phyloP scores from a whole-genome alignment of 2,329 filamentous ascomycete species.

The Rhexocercosporidium sp. region DNA sequence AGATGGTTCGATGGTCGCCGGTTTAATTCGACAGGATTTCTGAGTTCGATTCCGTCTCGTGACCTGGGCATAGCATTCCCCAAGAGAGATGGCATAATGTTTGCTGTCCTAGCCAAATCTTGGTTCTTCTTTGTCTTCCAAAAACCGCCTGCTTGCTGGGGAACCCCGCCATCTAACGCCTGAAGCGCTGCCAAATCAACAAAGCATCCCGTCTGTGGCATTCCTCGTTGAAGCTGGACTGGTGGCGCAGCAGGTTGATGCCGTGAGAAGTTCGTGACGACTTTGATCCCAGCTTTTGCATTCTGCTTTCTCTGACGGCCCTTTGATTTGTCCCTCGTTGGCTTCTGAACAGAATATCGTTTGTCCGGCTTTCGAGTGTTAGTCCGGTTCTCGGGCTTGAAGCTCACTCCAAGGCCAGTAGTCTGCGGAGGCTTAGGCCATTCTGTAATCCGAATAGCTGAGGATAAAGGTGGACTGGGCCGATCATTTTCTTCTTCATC shows the following conservation, averaged over 20 bases:
- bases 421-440: slow-evolving; percentile 31
- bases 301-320: slow-evolving; percentile 66
- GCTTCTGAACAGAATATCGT: slow-evolving; percentile 43
- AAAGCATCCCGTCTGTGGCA: slow-evolving; percentile 35
- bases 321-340: slow-evolving; percentile 57
- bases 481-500: slow-evolving; percentile 34
- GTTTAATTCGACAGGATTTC: neutral
- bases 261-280: slow-evolving; percentile 71
- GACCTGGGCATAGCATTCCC: neutral
- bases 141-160: slow-evolving; percentile 32
- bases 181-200: slow-evolving; percentile 64
- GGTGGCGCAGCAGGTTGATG: slow-evolving; percentile 51
- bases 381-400: slow-evolving; percentile 23
- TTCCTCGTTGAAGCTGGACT: slow-evolving; percentile 41
- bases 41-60: neutral
- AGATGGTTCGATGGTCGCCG: neutral
- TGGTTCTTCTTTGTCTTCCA: slow-evolving; percentile 41
- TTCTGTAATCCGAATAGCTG: slow-evolving; percentile 27
- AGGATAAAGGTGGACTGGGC: neutral
- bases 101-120: slow-evolving; percentile 17
- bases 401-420: slow-evolving; percentile 19
- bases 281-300: slow-evolving; percentile 65
- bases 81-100: slow-evolving; percentile 17
- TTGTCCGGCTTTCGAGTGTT: slow-evolving; percentile 31
- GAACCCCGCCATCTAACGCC: slow-evolving; percentile 55